phyloP scores from a whole-genome alignment of 2,329 filamentous ascomycete species.

The Cryphonectria nitschkei region DNA sequence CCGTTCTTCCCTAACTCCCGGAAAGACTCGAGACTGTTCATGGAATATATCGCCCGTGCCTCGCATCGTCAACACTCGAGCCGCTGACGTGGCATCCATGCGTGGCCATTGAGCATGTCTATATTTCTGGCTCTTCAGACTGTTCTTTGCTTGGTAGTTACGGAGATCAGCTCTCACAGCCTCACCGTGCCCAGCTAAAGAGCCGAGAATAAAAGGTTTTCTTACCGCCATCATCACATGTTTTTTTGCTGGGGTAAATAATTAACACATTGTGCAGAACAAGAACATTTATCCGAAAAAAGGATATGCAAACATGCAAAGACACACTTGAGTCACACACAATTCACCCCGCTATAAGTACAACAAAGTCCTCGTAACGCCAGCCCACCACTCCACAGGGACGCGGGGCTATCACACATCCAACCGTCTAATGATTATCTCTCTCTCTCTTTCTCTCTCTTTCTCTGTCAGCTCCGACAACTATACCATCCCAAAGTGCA shows the following conservation, averaged over 20 bases:
- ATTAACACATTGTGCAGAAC: not conserved
- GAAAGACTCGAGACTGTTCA: not conserved
- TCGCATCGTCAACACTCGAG: not conserved
- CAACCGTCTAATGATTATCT: not conserved
- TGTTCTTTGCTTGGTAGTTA: not conserved
- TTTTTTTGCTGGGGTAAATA: too few species aligned
- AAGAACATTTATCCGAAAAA: not conserved
- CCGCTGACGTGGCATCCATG: not conserved
- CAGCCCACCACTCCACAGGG: not conserved
- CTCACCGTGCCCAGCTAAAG: not conserved
- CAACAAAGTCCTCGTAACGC: not conserved
- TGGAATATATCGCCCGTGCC: not conserved
- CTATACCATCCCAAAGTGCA: not conserved
- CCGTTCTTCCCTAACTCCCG: not conserved
- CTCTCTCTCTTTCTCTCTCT: not conserved
- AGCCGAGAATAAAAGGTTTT: not conserved
- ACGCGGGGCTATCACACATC: not conserved
- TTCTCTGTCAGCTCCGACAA: not conserved
- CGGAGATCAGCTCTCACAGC: not conserved
- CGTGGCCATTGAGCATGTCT: not conserved
- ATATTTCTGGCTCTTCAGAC: not conserved
- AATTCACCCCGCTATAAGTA: not conserved
- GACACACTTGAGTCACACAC: not conserved
- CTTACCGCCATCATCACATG: not conserved
- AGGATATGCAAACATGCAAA: not conserved